Percentiles rank a stretch among this genome's conserved stretches.
Conservation (phyloP, 306 rosid species). For the Quercus cerris region DNA sequence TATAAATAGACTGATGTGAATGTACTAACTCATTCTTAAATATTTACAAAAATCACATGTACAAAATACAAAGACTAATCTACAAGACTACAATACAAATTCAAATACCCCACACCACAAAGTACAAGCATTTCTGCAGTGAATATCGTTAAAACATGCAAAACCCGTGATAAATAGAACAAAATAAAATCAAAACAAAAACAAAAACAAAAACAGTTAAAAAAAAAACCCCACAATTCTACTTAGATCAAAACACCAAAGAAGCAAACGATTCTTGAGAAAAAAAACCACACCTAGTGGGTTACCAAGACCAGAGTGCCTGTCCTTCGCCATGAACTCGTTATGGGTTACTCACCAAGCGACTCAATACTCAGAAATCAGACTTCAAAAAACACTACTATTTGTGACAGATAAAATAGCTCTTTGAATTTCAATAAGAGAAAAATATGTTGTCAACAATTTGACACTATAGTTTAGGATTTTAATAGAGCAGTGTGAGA, state of each 20-base stretch:
- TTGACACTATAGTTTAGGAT: too few species aligned
- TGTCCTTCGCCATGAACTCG: slow-evolving; percentile 36
- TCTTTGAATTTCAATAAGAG: not conserved
- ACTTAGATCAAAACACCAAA: not conserved
- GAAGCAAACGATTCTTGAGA: not conserved
- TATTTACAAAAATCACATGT: too few species aligned
- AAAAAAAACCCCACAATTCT: not conserved
- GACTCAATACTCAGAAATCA: not conserved
- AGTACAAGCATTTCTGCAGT: not conserved
- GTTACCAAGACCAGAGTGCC: slow-evolving; percentile 32
- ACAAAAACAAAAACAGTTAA: not conserved
- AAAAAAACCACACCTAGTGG: slow-evolving; percentile 2
- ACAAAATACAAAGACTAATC: too few species aligned
- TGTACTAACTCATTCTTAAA: too few species aligned
- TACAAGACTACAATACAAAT: too few species aligned
- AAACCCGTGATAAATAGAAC: not conserved
- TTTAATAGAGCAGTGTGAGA: too few species aligned
- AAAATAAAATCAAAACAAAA: not conserved
- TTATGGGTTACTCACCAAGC: not conserved
- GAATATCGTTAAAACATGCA: not conserved
- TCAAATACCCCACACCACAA: not conserved
- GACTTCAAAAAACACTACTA: not conserved
- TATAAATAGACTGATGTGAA: too few species aligned
- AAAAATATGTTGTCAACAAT: too few species aligned
- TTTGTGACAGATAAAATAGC: not conserved